Conservation (phyloP, 2,329 filamentous ascomycete genomes). For the Nemania sp. region DNA sequence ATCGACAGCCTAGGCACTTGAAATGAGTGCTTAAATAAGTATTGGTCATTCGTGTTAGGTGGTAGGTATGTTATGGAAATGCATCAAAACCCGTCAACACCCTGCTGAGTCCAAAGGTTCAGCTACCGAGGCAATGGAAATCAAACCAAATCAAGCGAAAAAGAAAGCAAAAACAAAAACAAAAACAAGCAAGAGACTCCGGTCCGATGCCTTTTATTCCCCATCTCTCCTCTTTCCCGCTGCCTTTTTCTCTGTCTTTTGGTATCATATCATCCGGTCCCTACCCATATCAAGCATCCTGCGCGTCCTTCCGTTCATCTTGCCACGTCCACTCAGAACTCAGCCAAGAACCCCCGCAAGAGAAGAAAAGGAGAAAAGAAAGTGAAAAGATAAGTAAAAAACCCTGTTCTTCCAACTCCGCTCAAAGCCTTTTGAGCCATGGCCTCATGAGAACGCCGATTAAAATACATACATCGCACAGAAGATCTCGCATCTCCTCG, state of each 20-base stretch:
- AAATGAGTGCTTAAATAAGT: neutral
- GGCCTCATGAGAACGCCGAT: neutral
- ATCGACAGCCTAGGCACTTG: too few species aligned
- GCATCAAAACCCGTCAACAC: conserved; percentile 4
- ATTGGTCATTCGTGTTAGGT: neutral
- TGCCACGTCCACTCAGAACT: neutral
- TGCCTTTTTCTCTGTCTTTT: neutral
- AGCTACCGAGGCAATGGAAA: neutral
- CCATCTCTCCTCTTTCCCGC: neutral
- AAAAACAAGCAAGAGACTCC: too few species aligned
- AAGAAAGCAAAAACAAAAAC: too few species aligned
- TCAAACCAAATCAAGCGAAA: neutral
- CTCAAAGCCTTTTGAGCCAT: neutral
- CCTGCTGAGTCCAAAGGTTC: neutral
- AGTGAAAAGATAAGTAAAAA: too few species aligned
- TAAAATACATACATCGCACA: neutral
- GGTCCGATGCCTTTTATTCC: conserved; percentile 11
- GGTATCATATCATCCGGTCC: conserved; percentile 11
- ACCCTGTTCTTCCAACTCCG: neutral
- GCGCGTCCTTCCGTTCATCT: neutral
- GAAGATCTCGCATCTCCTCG: neutral
- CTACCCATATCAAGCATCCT: neutral
- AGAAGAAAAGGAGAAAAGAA: neutral
- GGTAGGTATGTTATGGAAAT: conserved; percentile 17
- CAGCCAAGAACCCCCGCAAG: too few species aligned